These are phyloP conservation scores for Vicia villosa DNA, from an alignment of 306 rosid genomes.

Conservation along the genomic window DNA sequence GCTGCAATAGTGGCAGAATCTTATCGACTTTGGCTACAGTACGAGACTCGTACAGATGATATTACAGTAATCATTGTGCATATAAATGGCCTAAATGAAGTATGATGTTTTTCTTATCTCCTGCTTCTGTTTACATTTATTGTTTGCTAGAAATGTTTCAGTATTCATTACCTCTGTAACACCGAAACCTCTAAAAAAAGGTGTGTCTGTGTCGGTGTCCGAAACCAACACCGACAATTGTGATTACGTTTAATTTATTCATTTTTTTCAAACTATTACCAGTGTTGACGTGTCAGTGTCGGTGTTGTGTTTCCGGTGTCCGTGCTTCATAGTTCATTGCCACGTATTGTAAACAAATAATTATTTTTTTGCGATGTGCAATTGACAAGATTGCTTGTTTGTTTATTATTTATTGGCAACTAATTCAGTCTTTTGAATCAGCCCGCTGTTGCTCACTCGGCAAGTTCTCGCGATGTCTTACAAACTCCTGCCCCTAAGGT, in stretches of 20 bases:
- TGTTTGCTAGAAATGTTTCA: slow-evolving; percentile 13
- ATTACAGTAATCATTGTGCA: slow-evolving; percentile 96
- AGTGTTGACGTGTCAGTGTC: no score
- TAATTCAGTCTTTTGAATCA: slow-evolving; percentile 42
- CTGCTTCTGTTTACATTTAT: slow-evolving; percentile 12
- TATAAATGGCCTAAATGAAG: slow-evolving; percentile 75
- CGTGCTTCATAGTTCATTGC: no score
- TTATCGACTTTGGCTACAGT: slow-evolving; percentile 96
- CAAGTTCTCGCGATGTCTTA: slow-evolving; percentile 43
- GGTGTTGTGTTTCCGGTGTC: no score
- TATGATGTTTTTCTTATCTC: slow-evolving; percentile 43
- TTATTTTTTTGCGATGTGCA: not conserved
- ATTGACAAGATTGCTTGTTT: not conserved
- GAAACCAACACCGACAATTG: no score
- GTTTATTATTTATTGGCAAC: slow-evolving; percentile 16
- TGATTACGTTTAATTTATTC: no score
- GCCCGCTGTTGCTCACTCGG: slow-evolving; percentile 63
- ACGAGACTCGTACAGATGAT: slow-evolving; percentile 99
- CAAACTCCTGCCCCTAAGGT: slow-evolving; percentile 71
- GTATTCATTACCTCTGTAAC: slow-evolving; percentile 6
- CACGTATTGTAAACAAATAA: not conserved
- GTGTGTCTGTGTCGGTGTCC: no score
- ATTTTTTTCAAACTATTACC: no score
- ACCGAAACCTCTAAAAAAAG: no score
- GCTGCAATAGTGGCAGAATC: slow-evolving; percentile 98